These are phyloP conservation scores for Pichia californica DNA, from an alignment of 805 yeast genomes.

Conservation along the genomic window DNA sequence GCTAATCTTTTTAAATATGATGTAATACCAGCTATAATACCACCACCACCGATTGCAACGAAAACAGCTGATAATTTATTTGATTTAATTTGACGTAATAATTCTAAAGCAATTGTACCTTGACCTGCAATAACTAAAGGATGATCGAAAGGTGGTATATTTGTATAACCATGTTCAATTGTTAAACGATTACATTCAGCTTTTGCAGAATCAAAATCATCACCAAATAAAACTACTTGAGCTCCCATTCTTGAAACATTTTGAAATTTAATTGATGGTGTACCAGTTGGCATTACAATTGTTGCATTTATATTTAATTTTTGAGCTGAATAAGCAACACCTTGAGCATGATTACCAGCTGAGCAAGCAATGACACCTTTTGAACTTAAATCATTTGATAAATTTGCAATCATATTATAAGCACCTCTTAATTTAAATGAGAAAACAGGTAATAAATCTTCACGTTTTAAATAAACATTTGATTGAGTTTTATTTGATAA, in stretches of 20 bases:
- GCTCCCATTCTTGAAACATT: slow-evolving; percentile 92
- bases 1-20: slow-evolving; percentile 90
- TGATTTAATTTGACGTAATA: slow-evolving; percentile 77
- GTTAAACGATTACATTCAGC: slow-evolving; percentile 75
- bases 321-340: slow-evolving; percentile 90
- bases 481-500: slow-evolving; percentile 72
- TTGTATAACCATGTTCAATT: slow-evolving; percentile 64
- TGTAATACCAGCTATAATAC: slow-evolving; percentile 85
- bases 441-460: slow-evolving; percentile 90
- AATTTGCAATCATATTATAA: slow-evolving; percentile 90
- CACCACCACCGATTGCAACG: slow-evolving; percentile 96
- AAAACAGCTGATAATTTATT: slow-evolving; percentile 80
- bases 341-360: slow-evolving; percentile 99
- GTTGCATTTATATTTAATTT: slow-evolving; percentile 86
- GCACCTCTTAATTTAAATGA: slow-evolving; percentile 97
- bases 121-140: slow-evolving; percentile 99
- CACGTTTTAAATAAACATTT: slow-evolving; percentile 77
- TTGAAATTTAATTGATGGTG: slow-evolving; percentile 90
- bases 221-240: slow-evolving; percentile 87
- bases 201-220: slow-evolving; percentile 93
- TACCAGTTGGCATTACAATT: slow-evolving; percentile 96
- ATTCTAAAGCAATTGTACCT: slow-evolving; percentile 94
- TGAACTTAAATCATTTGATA: slow-evolving; percentile 57
- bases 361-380: slow-evolving; percentile 96
- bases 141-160: slow-evolving; percentile 97